phyloP scores from a whole-genome alignment of 2,329 filamentous ascomycete genomes.

The Colletotrichum endophyticum region DNA sequence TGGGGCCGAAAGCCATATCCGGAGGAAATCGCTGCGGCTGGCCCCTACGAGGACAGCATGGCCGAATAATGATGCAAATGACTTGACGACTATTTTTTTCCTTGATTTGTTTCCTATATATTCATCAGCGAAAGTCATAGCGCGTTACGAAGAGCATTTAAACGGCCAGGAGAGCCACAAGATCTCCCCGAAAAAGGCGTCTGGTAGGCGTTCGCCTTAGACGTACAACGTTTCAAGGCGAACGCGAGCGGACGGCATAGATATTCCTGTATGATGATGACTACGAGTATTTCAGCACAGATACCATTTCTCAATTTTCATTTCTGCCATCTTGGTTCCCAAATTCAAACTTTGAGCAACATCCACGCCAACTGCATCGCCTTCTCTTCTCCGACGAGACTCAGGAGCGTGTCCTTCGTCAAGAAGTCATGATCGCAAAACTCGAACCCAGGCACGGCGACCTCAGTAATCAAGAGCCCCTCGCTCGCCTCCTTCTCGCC shows the following conservation, averaged over 20 bases:
- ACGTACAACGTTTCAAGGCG: not conserved
- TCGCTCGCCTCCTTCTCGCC: slow-evolving; percentile 40
- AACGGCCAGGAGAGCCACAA: not conserved
- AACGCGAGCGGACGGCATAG: not conserved
- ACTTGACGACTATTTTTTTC: not conserved
- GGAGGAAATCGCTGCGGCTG: slow-evolving; percentile 27
- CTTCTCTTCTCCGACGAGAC: slow-evolving; percentile 57
- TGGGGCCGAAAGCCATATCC: slow-evolving; percentile 54
- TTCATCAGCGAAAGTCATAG: not conserved
- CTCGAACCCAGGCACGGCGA: slow-evolving; percentile 72
- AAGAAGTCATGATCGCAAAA: slow-evolving; percentile 73
- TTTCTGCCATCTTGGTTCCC: not conserved
- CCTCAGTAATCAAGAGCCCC: slow-evolving; percentile 70
- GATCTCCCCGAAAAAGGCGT: not conserved
- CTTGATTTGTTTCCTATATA: not conserved
- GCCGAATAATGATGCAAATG: not conserved
- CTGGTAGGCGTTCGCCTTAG: not conserved
- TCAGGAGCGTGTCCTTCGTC: slow-evolving; percentile 49
- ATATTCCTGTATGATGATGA: not conserved
- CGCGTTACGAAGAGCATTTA: not conserved
- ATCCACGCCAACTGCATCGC: slow-evolving; percentile 53
- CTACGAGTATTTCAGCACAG: not conserved
- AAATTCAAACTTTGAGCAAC: slow-evolving; percentile 29
- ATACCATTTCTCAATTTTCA: not conserved
- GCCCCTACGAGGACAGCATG: not conserved